These are phyloP conservation scores for Moringa oleifera DNA, from an alignment of 345 rosid genomes.

Conservation along the genomic window DNA sequence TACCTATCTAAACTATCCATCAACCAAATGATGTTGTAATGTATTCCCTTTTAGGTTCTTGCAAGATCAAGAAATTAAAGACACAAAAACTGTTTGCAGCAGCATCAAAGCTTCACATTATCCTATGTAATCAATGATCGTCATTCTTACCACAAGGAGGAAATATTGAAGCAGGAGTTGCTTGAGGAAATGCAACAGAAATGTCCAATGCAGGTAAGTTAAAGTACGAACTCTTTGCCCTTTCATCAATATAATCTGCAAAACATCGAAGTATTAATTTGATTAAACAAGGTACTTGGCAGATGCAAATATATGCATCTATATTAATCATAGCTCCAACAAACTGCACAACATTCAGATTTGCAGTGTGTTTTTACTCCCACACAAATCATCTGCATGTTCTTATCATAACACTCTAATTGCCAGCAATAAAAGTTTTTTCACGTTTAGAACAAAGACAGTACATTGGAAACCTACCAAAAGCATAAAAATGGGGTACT, in stretches of 20 bases:
- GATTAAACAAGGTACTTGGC: neutral
- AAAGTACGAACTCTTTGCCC: conserved; percentile 49
- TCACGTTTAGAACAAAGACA: neutral
- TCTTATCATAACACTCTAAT: too few species aligned
- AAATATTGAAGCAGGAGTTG: conserved; percentile 82
- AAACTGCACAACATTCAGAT: neutral
- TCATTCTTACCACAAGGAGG: conserved; percentile 66
- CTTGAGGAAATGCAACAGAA: conserved; percentile 89
- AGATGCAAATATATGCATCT: neutral
- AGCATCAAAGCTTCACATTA: neutral
- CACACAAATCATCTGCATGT: neutral
- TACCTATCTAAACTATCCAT: too few species aligned
- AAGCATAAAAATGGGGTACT: neutral
- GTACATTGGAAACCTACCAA: neutral
- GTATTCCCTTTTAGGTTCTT: too few species aligned
- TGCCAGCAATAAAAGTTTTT: neutral
- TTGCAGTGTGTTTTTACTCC: neutral
- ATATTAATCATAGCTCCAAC: neutral
- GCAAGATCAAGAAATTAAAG: neutral
- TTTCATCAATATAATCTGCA: conserved; percentile 30
- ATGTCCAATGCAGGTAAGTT: conserved; percentile 61
- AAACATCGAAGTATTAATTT: neutral
- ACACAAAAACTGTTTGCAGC: neutral
- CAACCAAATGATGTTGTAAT: too few species aligned
- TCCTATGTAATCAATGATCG: neutral